Base-by-base conservation (phyloP, 2,329 filamentous ascomycete species). In the Fusarium proliferatum region DNA sequence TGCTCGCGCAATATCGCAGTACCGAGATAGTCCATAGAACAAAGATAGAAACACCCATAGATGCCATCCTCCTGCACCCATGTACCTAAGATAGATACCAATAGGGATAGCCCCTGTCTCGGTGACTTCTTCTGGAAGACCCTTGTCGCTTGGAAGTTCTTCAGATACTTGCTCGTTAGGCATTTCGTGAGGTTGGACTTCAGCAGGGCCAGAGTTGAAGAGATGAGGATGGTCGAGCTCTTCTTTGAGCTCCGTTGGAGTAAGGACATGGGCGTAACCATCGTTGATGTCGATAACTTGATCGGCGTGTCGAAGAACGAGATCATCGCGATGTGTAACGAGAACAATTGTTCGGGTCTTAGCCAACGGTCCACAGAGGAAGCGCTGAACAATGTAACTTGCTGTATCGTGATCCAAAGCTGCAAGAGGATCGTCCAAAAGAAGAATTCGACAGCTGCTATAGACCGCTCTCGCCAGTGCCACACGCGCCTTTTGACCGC, bases 41-140 rank as follows among this genome's bases (percentile, higher is more conserved):
- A 89, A 39, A 6, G 96, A 84, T 5, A 95, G 86, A 3, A 90
- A 76, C 6, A 83, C 80, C 95, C 95, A 97, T 85, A 91, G 94
- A 63, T 85, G 86, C 49, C 95, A 85, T 17, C 90, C 92, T 5
- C 95, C 95, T 9, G 94, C 94, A 80, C 91, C 93, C 82, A 97
- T 91, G 74, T 97, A 97, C 71, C 91, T 90, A 90, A 93, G 94
- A 79, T 97, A 97, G 0, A 97, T 91, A 11, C 87, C 87, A 16
- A 90, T 84, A 76, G 95, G 89, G 3, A 97, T 93, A 3, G 93
- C 91, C 23, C 95, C 94, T 67, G 93, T 81, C 39, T 81, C 80
- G 1, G 77, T 72, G 0, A 79, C 73, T 30, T 83, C 81, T 43
- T 84, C 82, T 0, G 81, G 82, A 1, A 77, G 75, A 1, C 81